phyloP scores from a whole-genome alignment of 1,284 basidiomycete genomes.

The Trametes versicolor region DNA sequence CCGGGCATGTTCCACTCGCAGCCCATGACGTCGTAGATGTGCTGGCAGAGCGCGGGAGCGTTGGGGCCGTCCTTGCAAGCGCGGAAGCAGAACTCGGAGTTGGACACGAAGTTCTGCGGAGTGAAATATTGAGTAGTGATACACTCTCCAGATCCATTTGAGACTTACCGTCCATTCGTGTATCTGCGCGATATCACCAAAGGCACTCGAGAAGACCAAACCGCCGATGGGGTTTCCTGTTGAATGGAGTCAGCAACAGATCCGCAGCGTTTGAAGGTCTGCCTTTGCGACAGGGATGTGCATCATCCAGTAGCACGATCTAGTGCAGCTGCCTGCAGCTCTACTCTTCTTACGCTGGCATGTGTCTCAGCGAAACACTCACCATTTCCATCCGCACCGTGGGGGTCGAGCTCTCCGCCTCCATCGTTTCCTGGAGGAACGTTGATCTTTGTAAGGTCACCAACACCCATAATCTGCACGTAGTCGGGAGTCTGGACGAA shows the following conservation, averaged over 20 bases:
- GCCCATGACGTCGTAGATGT: slow-evolving; percentile 74
- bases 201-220: slow-evolving; percentile 77
- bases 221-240: slow-evolving; percentile 73
- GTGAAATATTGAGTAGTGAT: background rate
- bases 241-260: slow-evolving; percentile 43
- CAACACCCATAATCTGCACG: slow-evolving; percentile 74
- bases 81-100: slow-evolving; percentile 76
- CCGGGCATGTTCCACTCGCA: slow-evolving; percentile 78
- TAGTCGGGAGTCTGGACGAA: slow-evolving; percentile 75
- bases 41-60: slow-evolving; percentile 70
- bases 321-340: too few species aligned
- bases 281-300: background rate
- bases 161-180: slow-evolving; percentile 71
- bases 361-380: slow-evolving; percentile 22
- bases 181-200: slow-evolving; percentile 65
- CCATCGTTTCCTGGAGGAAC: slow-evolving; percentile 67
- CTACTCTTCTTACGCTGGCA: too few species aligned
- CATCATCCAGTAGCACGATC: background rate
- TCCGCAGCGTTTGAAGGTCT: background rate
- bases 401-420: slow-evolving; percentile 67
- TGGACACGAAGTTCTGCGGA: slow-evolving; percentile 64
- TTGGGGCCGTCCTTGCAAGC: slow-evolving; percentile 70
- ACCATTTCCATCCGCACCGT: slow-evolving; percentile 68
- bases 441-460: slow-evolving; percentile 74
- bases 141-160: too few species aligned